Evolutionary conservation across 495 filamentous ascomycete genomes (phyloP), one percentile per base, ranked within the genome.

Genomic region (Schizothecium vesticola): DNA sequence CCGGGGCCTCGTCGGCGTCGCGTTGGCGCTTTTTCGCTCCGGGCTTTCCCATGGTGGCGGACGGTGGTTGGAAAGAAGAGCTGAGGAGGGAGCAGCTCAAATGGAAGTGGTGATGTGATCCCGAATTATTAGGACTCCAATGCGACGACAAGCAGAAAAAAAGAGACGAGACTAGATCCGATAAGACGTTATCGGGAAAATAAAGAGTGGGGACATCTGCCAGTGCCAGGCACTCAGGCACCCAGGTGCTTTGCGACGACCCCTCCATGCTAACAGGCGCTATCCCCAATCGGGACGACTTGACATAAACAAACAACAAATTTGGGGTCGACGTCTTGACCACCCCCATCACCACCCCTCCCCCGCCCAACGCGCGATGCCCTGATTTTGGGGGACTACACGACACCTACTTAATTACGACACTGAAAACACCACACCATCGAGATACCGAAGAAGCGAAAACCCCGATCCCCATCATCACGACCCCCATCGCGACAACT

Each of bases 21-120:
- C 74, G 72, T 67, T 75, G 63, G 66, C 73, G 76, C 61, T 82
- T 82, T 21, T 81, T 78, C 25, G 77, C 71, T 24, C 67, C 75
- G 24, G 63, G 71, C 3, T 70, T 70, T 25, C 70, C 75, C 81
- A 81, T 82, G 56, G 73, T 77, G n/a, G 65, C 23, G 9, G 22
- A n/a, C n/a, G 16, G 43, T n/a, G 43, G 7, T 51, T 51, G 19
- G 16, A 9, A 51, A 51, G 43, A 19, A 19, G 16, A 9, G 16
- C 16, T n/a, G 43, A 6, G 43, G 16, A n/a, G 1, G 43, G 43
- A 51, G 8, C 16, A 51, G 19, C 43, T 51, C 43, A 19, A 51
- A 8, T 51, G 6, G 43, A 51, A 51, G 6, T n/a, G 43, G 43
- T 51, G 43, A 51, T 51, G 1, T 1, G 12, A 43, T 16, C 13